phyloP scores from a whole-genome alignment of 1,139 yeast genomes.

The Yamadazyma aaseri region DNA sequence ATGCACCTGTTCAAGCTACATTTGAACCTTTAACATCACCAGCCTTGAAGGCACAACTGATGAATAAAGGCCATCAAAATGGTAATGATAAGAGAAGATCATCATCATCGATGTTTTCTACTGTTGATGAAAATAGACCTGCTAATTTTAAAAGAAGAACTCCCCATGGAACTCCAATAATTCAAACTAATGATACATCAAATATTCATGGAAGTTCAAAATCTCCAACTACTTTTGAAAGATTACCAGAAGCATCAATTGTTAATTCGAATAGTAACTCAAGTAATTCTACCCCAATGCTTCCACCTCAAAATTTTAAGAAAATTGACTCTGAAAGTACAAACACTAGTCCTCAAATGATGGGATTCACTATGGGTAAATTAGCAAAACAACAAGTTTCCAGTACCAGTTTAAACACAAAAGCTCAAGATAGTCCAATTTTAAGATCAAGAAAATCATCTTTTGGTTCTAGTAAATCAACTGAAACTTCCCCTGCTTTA shows the following conservation, averaged over 20 bases:
- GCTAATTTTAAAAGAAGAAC: conserved; percentile 36
- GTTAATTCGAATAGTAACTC: conserved; percentile 11
- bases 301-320: conserved; percentile 36
- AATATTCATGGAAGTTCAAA: conserved; percentile 9
- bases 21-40: conserved; percentile 63
- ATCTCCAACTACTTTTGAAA: conserved; percentile 26
- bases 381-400: conserved; percentile 36
- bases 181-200: conserved; percentile 14
- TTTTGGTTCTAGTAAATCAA: conserved; percentile 15
- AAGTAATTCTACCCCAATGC: conserved; percentile 30
- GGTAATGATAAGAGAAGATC: conserved; percentile 30
- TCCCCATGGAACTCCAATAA: conserved; percentile 49
- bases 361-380: conserved; percentile 52
- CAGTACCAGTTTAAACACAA: background rate
- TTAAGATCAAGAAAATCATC: conserved; percentile 17
- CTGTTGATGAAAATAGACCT: conserved; percentile 24
- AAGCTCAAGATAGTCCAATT: conserved; percentile 11
- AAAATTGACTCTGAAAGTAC: conserved; percentile 20
- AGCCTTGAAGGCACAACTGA: conserved; percentile 50
- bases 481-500: conserved; percentile 20
- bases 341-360: conserved; percentile 26
- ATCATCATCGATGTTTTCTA: conserved; percentile 34
- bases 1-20: conserved; percentile 32
- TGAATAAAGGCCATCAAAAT: background rate
- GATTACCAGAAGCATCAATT: conserved; percentile 37